Evolutionary conservation across 1,284 basidiomycete species (phyloP).

Genomic region (Sanghuangporus baumii): DNA sequence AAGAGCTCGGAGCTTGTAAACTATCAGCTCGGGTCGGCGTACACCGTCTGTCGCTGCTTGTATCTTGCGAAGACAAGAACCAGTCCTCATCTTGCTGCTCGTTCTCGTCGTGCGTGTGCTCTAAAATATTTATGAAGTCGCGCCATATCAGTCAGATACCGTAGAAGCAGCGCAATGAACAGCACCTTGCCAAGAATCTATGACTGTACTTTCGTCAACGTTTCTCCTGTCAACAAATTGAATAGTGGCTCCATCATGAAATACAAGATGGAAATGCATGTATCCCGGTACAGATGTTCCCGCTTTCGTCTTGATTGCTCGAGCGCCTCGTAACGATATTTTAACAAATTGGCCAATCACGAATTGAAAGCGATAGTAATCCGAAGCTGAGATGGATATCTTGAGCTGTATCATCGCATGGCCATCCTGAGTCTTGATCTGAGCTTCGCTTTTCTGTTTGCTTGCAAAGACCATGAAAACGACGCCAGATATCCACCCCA

Average conservation of each 20-base stretch:
- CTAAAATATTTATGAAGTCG: neutral
- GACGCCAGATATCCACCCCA: slow-evolving; percentile 10
- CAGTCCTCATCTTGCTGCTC: neutral
- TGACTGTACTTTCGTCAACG: neutral
- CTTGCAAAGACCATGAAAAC: slow-evolving; percentile 1
- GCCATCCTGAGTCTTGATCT: neutral
- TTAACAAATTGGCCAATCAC: neutral
- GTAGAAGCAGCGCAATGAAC: neutral
- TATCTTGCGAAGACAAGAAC: slow-evolving; percentile 1
- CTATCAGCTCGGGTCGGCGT: neutral
- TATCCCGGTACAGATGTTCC: slow-evolving; percentile 6
- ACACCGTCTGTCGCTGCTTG: neutral
- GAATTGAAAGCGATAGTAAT: slow-evolving; percentile 3
- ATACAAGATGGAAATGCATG: slow-evolving; percentile 10
- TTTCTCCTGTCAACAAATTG: neutral
- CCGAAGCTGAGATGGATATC: neutral
- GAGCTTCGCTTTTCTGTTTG: neutral
- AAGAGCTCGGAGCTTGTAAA: neutral
- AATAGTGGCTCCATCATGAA: slow-evolving; percentile 7
- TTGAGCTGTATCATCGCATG: neutral
- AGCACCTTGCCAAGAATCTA: slow-evolving; percentile 11
- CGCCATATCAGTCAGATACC: neutral
- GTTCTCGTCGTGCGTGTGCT: neutral
- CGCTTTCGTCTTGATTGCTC: neutral
- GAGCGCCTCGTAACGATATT: slow-evolving; percentile 6